phyloP scores from a whole-genome alignment of 106 monocot species.

The Platanthera guangdongensis region DNA sequence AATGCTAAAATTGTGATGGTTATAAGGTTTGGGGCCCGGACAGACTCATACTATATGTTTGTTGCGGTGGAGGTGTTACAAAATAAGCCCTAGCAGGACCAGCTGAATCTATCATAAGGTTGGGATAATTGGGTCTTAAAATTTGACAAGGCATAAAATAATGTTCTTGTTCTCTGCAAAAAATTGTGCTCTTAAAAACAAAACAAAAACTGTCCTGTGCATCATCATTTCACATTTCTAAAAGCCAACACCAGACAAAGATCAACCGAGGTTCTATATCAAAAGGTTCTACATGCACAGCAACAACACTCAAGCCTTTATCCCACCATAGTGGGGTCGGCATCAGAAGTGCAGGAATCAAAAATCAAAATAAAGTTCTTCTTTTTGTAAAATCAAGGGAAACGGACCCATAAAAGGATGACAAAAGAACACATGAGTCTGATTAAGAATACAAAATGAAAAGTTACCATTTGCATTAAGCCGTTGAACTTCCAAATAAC shows the following conservation, averaged over 20 bases:
- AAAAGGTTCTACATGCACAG: background rate
- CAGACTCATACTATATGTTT: no score
- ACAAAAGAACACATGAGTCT: background rate
- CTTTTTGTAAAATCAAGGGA: background rate
- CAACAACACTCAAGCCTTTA: no score
- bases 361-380: background rate
- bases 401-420: background rate
- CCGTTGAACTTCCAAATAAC: background rate
- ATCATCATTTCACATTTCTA: constrained; percentile 1
- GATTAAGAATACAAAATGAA: background rate
- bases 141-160: background rate
- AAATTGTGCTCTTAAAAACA: background rate
- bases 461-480: constrained; percentile 1
- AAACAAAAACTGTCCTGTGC: background rate
- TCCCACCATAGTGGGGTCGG: no score
- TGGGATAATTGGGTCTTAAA: no score
- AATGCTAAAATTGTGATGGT: no score
- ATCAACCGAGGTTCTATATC: background rate
- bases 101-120: no score
- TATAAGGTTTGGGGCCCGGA: no score
- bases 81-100: no score
- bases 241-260: background rate
- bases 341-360: no score
- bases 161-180: background rate
- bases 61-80: no score